Evolutionary conservation across 2,329 filamentous ascomycete species (phyloP).

Genomic region (Bretziella fagacearum): DNA sequence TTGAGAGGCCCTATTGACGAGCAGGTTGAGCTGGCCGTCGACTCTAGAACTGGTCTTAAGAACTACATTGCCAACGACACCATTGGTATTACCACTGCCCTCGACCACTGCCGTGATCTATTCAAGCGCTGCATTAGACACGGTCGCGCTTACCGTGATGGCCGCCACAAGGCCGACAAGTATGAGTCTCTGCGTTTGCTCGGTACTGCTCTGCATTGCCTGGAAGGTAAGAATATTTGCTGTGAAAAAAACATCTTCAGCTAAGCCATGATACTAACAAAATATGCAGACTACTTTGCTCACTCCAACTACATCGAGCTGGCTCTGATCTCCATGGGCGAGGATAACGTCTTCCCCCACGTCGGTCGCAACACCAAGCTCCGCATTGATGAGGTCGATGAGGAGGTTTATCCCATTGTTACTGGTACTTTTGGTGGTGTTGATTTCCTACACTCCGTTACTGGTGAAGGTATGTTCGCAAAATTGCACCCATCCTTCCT

Average conservation of each 20-base stretch:
- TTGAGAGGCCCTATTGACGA: slow-evolving; percentile 74
- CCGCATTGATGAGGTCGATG: slow-evolving; percentile 46
- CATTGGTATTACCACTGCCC: slow-evolving; percentile 63
- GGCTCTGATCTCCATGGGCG: slow-evolving; percentile 71
- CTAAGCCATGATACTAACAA: neutral
- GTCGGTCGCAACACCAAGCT: slow-evolving; percentile 61
- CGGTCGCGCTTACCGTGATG: slow-evolving; percentile 50
- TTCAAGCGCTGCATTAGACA: slow-evolving; percentile 61
- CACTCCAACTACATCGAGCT: slow-evolving; percentile 90
- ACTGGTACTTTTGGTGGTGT: slow-evolving; percentile 92
- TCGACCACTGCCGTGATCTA: slow-evolving; percentile 55
- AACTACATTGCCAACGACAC: slow-evolving; percentile 87
- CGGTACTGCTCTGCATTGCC: slow-evolving; percentile 75
- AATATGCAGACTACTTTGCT: slow-evolving; percentile 55
- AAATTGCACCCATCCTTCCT: slow-evolving; percentile 52
- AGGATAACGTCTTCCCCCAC: slow-evolving; percentile 68
- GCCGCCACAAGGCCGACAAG: slow-evolving; percentile 49
- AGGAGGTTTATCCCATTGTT: slow-evolving; percentile 60
- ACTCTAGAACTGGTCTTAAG: slow-evolving; percentile 63
- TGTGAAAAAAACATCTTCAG: neutral
- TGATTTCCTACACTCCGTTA: slow-evolving; percentile 82
- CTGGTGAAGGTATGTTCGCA: slow-evolving; percentile 40
- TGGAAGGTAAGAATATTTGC: slow-evolving; percentile 42
- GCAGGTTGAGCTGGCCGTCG: slow-evolving; percentile 58
- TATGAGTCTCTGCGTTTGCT: slow-evolving; percentile 75